Evolutionary conservation across 495 filamentous ascomycete genomes (phyloP), one percentile per base, ranked within the genome.

Genomic region (Penicillium manginii): DNA sequence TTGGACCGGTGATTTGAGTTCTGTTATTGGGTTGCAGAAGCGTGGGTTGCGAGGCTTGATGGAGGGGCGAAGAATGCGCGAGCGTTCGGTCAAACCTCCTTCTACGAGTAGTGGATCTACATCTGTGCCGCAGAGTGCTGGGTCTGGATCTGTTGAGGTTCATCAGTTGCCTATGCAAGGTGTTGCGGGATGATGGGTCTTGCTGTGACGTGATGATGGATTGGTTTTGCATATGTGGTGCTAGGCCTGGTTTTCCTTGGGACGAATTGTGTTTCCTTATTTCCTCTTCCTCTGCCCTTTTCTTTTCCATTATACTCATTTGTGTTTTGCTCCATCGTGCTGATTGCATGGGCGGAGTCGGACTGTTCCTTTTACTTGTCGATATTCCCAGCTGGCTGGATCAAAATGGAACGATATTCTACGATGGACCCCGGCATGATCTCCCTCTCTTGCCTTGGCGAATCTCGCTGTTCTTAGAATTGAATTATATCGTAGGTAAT

Each of bases 1-100:
- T 19, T 97, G 93, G 93, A 82, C 78, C 12, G 88, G 93, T 12
- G 88, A 93, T 67, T 64, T 96, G 26, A 96, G 91, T 71, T 90
- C 90, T 50, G 93, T 97, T n/a, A 96, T 98, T 56, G 94, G 94
- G 0, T 64, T 98, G 55, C 94, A 98, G 79, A 98, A 98, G 77
- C 80, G 94, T 33, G 94, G 94, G 0, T 67, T 98, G 55, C 84
- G 93, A 48, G 94, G 94, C 0, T 72, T 98, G 68, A 97, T 98
- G 94, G 94, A 98, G 73, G 94, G 94, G 14, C 79, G 94, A 35
- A 81, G 93, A 53, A 86, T 97, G 78, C 78, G 94, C 50, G 93
- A 94, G 64, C 72, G 89, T 26, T 86, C 81, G 9, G 61, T 62
- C 6, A 78, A 77, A 35, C 73, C 74, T 4, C 52, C 69, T 14